A percentile compares a stretch with the other conserved stretches of the same genome.
These are phyloP conservation scores for Lachancea meyersii DNA, from an alignment of 805 yeast species.

Conservation along the genomic window DNA sequence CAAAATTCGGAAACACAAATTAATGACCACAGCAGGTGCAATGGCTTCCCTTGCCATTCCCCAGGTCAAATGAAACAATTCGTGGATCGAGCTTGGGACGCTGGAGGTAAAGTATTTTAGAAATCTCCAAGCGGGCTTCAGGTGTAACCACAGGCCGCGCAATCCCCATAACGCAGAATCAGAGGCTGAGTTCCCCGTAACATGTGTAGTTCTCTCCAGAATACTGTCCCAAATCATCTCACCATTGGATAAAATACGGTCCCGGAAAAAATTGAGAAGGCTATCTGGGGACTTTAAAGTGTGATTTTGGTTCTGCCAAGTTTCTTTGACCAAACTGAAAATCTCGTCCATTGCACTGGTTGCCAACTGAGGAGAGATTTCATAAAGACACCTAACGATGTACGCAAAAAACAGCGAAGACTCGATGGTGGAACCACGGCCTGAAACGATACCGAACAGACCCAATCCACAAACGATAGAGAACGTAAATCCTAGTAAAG, in stretches of 20 bases:
- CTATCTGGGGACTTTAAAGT: slow-evolving; percentile 31
- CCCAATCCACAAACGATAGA: slow-evolving; percentile 72
- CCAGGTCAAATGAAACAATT: slow-evolving; percentile 31
- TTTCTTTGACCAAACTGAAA: slow-evolving; percentile 34
- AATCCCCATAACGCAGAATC: slow-evolving; percentile 15
- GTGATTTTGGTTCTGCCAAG: slow-evolving; percentile 33
- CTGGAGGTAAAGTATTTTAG: slow-evolving; percentile 26
- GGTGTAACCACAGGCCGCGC: slow-evolving; percentile 12
- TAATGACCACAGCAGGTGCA: slow-evolving; percentile 74
- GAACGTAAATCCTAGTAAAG: slow-evolving; percentile 78
- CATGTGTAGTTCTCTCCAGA: slow-evolving; percentile 16
- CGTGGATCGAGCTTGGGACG: slow-evolving; percentile 30
- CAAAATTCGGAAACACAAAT: slow-evolving; percentile 75
- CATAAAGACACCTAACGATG: slow-evolving; percentile 87
- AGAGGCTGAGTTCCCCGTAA: slow-evolving; percentile 16
- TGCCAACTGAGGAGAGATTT: slow-evolving; percentile 83
- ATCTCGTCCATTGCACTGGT: slow-evolving; percentile 44
- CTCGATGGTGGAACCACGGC: slow-evolving; percentile 86
- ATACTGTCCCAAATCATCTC: slow-evolving; percentile 27
- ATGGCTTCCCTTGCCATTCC: slow-evolving; percentile 52
- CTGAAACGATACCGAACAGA: slow-evolving; percentile 74
- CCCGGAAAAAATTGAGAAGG: slow-evolving; percentile 27
- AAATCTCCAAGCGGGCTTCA: slow-evolving; percentile 27
- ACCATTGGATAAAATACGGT: slow-evolving; percentile 23
- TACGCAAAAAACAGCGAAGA: slow-evolving; percentile 81